Conservation (phyloP, 164 flowering plant species). For the Buxus sempervirens region DNA sequence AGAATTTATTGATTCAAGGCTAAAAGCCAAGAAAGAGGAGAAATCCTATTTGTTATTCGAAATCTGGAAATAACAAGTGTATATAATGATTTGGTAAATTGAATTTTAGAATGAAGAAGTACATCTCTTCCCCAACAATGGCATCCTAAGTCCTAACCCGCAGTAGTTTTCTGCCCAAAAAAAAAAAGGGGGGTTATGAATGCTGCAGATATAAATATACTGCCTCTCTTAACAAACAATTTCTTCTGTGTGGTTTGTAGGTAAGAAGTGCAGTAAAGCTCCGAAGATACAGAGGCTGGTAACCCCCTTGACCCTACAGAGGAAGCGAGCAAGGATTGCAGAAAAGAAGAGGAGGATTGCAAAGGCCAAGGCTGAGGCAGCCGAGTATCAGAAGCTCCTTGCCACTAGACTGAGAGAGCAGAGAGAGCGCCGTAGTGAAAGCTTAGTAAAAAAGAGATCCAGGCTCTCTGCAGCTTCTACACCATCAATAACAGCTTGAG, state of each 20-base stretch:
- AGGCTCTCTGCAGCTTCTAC: slow-evolving; percentile 43
- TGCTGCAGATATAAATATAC: too few relatives aligned
- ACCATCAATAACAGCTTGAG: slow-evolving; percentile 35
- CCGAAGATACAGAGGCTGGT: slow-evolving; percentile 50
- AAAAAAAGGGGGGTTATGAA: too few relatives aligned
- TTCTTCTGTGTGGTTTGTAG: slow-evolving; percentile 10
- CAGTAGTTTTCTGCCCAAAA: too few relatives aligned
- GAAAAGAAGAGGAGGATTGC: slow-evolving; percentile 48
- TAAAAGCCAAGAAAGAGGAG: too few relatives aligned
- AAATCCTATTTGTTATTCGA: background rate
- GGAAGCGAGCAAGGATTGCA: slow-evolving; percentile 46
- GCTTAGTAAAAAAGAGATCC: slow-evolving; percentile 44
- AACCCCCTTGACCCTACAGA: slow-evolving; percentile 48
- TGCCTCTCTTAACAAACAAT: too few relatives aligned
- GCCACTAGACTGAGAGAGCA: slow-evolving; percentile 45
- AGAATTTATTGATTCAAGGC: too few relatives aligned
- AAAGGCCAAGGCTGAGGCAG: slow-evolving; percentile 44
- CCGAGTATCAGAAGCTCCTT: slow-evolving; percentile 48
- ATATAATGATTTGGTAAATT: too few relatives aligned
- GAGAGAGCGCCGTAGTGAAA: slow-evolving; percentile 44
- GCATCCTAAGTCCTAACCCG: too few relatives aligned
- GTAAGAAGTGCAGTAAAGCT: slow-evolving; percentile 35
- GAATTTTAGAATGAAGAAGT: too few relatives aligned
- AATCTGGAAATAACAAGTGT: too few relatives aligned
- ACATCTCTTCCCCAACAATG: too few relatives aligned